Evolutionary conservation across 164 flowering plant genomes (phyloP), one percentile per base, ranked within the genome.

Genomic region (Vitis rupestris): DNA sequence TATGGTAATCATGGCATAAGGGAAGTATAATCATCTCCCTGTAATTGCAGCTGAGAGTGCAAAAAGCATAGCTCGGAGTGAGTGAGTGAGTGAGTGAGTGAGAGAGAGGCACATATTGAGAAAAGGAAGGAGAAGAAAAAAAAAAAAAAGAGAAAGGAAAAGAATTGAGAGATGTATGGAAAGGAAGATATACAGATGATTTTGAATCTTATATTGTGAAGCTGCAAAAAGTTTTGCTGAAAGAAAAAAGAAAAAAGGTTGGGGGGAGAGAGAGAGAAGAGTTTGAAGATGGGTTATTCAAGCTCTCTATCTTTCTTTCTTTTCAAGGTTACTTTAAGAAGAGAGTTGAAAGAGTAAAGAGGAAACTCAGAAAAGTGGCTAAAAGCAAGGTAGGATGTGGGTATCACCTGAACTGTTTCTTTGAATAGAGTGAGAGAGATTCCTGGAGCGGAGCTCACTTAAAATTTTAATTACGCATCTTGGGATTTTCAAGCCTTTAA

Each of bases 401-500:
- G 77, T 79, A 85, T 82, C 88, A 82, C 84, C 88, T 90, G 86
- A 78, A 71, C 82, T 78, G 74, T 75, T 77, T 70, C 75, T 79
- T 76, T 78, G 79, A 72, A 66, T 73, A 78, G 77, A 74, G 75
- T 47, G 67, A 67, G 83, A 67, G 61, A 83, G 85, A 83, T 83
- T 80, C 86, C 81, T 64, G 44, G 63, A 64, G 73, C 59, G 59
- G 56, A 58, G 31, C 51, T 63, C 17, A 37, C 58, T 65, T 52
- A 68, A 59, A 72, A 60, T 76, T 69, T 73, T 64, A 74, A 71
- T 78, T 68, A 66, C 73, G 59, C 73, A 69, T 84, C 89, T 88
- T 85, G 94, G 94, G 92, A 89, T 88, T 89, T 78, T 82, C 92
- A 82, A 83, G 80, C 68, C 80, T 63, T 70, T 49, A 55, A 60